Evolutionary conservation across 768 basidiomycete genomes (phyloP).

Genomic region (Rhizopogon vulgaris): DNA sequence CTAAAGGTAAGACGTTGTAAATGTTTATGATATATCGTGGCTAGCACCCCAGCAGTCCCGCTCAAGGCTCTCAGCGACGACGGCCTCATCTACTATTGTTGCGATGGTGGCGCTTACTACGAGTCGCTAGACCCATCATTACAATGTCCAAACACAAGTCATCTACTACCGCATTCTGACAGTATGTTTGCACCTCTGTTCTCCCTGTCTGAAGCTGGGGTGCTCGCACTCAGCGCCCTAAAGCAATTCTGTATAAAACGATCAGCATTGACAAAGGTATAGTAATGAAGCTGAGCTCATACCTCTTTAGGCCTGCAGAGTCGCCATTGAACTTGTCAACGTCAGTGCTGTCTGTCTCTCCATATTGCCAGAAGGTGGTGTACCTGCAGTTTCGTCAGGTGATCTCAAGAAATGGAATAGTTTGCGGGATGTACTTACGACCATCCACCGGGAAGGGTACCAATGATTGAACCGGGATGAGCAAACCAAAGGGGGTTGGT

Average conservation of each 20-base stretch:
- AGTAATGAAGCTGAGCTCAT: too few relatives aligned
- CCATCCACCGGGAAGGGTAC: slow-evolving; percentile 32
- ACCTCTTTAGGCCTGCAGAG: neutral
- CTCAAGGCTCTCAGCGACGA: too few relatives aligned
- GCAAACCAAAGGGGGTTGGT: slow-evolving; percentile 33
- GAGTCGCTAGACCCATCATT: too few relatives aligned
- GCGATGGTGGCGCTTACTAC: too few relatives aligned
- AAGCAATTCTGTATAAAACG: slow-evolving; percentile 13
- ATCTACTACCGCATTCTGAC: too few relatives aligned
- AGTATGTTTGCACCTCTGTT: too few relatives aligned
- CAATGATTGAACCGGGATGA: slow-evolving; percentile 24
- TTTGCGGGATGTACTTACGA: slow-evolving; percentile 9
- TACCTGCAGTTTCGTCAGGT: neutral
- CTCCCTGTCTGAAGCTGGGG: too few relatives aligned
- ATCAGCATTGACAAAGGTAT: neutral
- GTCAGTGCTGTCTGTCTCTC: neutral
- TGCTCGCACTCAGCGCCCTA: neutral
- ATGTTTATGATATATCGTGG: too few relatives aligned
- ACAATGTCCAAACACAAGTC: too few relatives aligned
- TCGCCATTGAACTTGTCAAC: neutral
- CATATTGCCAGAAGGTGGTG: neutral
- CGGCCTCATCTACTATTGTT: too few relatives aligned
- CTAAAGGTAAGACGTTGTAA: too few relatives aligned
- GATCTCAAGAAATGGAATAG: neutral
- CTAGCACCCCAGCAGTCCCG: too few relatives aligned